Base-by-base conservation (phyloP, 331 rosid species). In the Prunus yedoensis region DNA sequence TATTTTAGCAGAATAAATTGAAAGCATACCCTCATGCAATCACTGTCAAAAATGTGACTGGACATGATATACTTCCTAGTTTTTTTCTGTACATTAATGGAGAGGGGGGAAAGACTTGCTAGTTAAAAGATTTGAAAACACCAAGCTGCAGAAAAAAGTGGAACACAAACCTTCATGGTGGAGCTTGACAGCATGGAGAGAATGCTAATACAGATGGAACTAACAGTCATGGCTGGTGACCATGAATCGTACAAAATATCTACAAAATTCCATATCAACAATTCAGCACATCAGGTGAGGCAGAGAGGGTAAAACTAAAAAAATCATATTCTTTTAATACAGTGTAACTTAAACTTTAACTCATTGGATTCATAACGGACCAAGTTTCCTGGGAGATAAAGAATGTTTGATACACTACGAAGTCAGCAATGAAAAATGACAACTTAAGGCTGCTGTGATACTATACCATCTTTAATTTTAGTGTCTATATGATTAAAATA, bases 221-320 rank as follows among this genome's bases (percentile, higher is more conserved):
- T 93, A 77, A 96, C 99, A 70, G 99, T 96, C 99, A 96, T 96
- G 23, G 99, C 99, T 27, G 98, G 99, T 77, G 99, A 96, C 99
- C 99, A 96, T n/a, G 99, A 96, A 87, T 96, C 99, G 11, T 96
- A 96, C 85, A 96, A 83, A 88, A 96, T 96, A 85, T 96, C 99
- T 96, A 89, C 91, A 88, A 28, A 75, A 67, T 57, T 10, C 66
- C 85, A 83, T 14, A 76, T 12, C 59, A 59, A 67, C 51, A 47
- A 74, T 21, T 77, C 63, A 78, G 71, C 51, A 68, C 68, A 77
- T 56, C 21, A 67, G 47, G 3, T 12, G 50, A 58, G 20, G n/a
- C 66, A 25, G 1, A 5, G 27, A 49, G 21, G 8, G 66, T 58
- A 35, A 70, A 47, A 43, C 23, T 21, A 35, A 59, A 12, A 6